These are phyloP conservation scores for Phycomyces blakesleeanus DNA, from an alignment of 192 early-diverging fungal genomes.

Conservation along the genomic window DNA sequence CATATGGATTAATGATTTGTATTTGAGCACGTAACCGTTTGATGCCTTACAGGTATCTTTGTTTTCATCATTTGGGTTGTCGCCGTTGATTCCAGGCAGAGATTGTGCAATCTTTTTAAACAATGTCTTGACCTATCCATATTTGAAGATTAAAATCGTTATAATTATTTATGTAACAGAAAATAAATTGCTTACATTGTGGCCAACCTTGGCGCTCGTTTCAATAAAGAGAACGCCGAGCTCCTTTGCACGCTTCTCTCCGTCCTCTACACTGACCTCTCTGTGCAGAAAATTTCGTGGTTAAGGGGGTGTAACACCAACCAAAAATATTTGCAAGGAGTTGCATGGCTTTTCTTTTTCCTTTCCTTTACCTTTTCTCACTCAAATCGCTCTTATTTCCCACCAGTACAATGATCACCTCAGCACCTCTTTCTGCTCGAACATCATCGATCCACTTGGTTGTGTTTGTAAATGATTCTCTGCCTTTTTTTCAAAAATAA, in stretches of 20 bases:
- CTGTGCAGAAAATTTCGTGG: constrained; percentile 39
- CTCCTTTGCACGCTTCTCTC: constrained; percentile 96
- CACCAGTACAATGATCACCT: constrained; percentile 97
- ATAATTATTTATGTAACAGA: too few species aligned
- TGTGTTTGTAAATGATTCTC: constrained; percentile 94
- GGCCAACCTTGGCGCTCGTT: constrained; percentile 97
- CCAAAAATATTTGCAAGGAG: neutral
- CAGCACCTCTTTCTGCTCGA: constrained; percentile 93
- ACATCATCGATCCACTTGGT: constrained; percentile 99
- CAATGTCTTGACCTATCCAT: constrained; percentile 72
- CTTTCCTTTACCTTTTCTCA: constrained; percentile 75
- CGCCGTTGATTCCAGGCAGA: constrained; percentile 76
- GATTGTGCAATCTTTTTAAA: constrained; percentile 97
- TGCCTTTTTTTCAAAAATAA: too few species aligned
- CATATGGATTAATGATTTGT: neutral
- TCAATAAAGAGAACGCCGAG: constrained; percentile 98
- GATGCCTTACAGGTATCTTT: constrained; percentile 19
- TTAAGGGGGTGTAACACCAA: too few species aligned
- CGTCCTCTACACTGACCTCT: constrained; percentile 94
- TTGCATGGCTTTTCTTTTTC: neutral
- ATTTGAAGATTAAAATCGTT: neutral
- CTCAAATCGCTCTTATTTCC: constrained; percentile 99
- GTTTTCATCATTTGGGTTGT: constrained; percentile 43
- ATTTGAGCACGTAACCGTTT: neutral
- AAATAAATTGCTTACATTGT: constrained; percentile 80